Evolutionary conservation across 129 eudicot species (phyloP).

Genomic region (Lonicera japonica): DNA sequence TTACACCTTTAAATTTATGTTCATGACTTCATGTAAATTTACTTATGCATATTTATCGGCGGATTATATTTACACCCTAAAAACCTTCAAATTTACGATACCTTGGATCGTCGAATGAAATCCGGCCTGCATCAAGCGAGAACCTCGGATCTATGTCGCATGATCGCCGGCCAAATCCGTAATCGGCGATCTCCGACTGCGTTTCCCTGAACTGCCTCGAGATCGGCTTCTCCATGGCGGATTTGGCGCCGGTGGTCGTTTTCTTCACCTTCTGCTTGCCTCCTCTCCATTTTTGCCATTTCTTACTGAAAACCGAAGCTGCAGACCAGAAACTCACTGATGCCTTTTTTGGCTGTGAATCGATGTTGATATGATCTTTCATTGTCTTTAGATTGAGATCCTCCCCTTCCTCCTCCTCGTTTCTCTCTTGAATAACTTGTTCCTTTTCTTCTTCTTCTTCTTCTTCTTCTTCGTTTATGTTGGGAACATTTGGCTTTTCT

Average conservation of each 20-base stretch:
- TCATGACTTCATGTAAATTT: no score
- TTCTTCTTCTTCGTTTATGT: slow-evolving; percentile 3
- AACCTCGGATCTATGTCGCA: slow-evolving; percentile 86
- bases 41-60: no score
- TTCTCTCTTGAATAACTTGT: no score
- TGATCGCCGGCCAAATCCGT: slow-evolving; percentile 81
- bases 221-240: slow-evolving; percentile 55
- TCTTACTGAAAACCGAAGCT: slow-evolving; percentile 77
- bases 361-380: slow-evolving; percentile 78
- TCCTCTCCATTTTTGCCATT: slow-evolving; percentile 81
- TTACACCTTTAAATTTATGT: no score
- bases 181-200: slow-evolving; percentile 82
- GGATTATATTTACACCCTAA: no score
- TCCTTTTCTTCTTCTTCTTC: background rate
- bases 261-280: slow-evolving; percentile 61
- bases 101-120: slow-evolving; percentile 76
- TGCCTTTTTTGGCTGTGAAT: slow-evolving; percentile 50
- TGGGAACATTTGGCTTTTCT: background rate
- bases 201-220: slow-evolving; percentile 61
- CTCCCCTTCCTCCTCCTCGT: no score
- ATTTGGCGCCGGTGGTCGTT: slow-evolving; percentile 23
- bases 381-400: slow-evolving; percentile 62
- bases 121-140: slow-evolving; percentile 78
- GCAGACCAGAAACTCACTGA: slow-evolving; percentile 65
- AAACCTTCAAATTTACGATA: no score